Base-by-base conservation (phyloP, 2,329 filamentous ascomycete species). In the Elsinoe necatrix region DNA sequence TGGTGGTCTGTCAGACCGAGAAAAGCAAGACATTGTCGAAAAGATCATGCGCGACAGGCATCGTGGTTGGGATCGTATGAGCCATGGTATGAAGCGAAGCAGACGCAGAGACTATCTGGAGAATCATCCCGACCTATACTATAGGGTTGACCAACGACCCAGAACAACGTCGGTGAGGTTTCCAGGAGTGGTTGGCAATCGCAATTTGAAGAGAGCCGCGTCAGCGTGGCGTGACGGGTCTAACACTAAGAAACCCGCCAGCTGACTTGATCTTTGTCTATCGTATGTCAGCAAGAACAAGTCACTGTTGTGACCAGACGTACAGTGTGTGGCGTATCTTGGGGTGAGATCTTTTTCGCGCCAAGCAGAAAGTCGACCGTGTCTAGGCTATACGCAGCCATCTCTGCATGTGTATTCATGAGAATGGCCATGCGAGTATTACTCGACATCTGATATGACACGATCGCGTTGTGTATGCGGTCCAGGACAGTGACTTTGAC, bases 391-490 rank as follows among this genome's bases (percentile, higher is more conserved):
- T 52, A 52, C 11, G 48, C 48, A 23, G 48, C 48, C 48, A 52
- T 52, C 25, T 52, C 48, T 6, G 48, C 29, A 37, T 52, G 48
- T 39, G 14, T 39, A 12, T 18, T 37, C 48, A 52, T 52, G 1
- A 52, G 31, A 18, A 52, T 37, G 4, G 48, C 48, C 48, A 52
- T 52, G 16, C 48, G 29, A 25, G 31, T 39, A 12, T 52, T 52
- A n/a, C 18, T 21, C 1, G 48, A 52, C 48, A 52, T 52, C 6
- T 34, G 25, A 11, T 52, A 52, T 2, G 48, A 52, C 25, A 52
- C 48, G 20, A 52, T 52, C 1, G 48, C 34, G 31, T 52, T 52
- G 48, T 52, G 48, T 1, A 52, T 52, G 12, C 48, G 48, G 31
- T 52, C 48, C 1, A 34, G 48, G 7, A 52, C 34, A 12, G 48